Evolutionary conservation across 768 basidiomycete genomes (phyloP), one percentile per base, ranked within the genome.

Genomic region (Russula compacta): DNA sequence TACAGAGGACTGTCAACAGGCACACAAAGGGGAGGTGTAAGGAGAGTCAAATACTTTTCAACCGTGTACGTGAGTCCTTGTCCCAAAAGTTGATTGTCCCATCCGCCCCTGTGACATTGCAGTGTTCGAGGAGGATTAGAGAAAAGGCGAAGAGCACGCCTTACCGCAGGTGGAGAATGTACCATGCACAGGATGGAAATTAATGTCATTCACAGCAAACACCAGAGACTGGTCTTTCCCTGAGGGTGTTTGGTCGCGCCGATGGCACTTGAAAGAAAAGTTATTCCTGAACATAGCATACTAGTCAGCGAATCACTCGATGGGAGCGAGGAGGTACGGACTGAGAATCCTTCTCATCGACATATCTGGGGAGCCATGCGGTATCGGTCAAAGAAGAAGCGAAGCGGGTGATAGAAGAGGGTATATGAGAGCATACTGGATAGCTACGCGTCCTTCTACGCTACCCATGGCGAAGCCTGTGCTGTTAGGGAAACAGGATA

Each of bases 71-170:
- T 8, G 89, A 85, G 67, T 95, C 89, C 74, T 93, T 94, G 74
- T 97, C 93, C 93, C 93, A 95, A 73, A 89, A 91, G 79, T 92
- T 88, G 71, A 94, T 85, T 3, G 87, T 87, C 19, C 92, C 92
- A 66, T 94, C 92, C 46, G 87, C 80, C 10, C 88, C 87, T 88
- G 53, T 3, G 7, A 52, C 17, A 11, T 8, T 24, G 12, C 33
- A 14, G 54, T 9, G 24, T 60, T 50, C 15, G 40, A 36, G 14
- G 19, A 10, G 12, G n/a, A 11, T 11, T 24, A 19, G 32, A 14
- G 19, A 17, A 19, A 15, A 15, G 24, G 3, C 5, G 3, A 9
- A 35, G 9, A n/a, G 33, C 0, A 24, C 3, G 19, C 61, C 72
- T 29, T 55, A 73, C 73, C 73, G 48, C 74, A 74, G 2, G 73